phyloP scores from a whole-genome alignment of 1,284 basidiomycete species.

The Sanguinoderma infundibulare region DNA sequence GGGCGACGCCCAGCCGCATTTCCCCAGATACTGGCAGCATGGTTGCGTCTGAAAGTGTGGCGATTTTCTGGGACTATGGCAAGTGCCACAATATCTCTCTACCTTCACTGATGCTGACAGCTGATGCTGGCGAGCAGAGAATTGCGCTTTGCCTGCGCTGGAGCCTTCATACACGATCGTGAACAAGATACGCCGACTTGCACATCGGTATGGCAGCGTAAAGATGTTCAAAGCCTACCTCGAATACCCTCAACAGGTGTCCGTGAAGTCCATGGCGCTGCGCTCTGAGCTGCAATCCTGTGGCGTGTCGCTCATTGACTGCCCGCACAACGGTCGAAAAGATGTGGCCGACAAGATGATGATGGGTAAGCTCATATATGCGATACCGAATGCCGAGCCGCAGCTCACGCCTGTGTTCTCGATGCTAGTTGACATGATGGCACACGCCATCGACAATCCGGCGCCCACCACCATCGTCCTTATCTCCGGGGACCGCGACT shows the following conservation, averaged over 20 bases:
- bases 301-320: constrained; percentile 47
- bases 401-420: not conserved
- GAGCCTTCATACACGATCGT: constrained; percentile 45
- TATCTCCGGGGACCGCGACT: constrained; percentile 62
- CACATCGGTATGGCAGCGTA: constrained; percentile 33
- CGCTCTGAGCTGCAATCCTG: constrained; percentile 50
- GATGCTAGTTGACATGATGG: constrained; percentile 58
- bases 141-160: constrained; percentile 52
- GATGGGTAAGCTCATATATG: constrained; percentile 29
- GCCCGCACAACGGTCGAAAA: constrained; percentile 46
- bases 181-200: constrained; percentile 32
- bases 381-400: not conserved
- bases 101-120: not conserved
- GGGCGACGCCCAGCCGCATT: not conserved
- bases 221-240: constrained; percentile 53
- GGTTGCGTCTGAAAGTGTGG: constrained; percentile 37
- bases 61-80: constrained; percentile 71
- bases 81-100: constrained; percentile 23
- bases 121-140: constrained; percentile 45
- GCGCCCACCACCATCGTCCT: constrained; percentile 53
- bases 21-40: not conserved
- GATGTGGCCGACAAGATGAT: constrained; percentile 49
- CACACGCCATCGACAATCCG: constrained; percentile 57
- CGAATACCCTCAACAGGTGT: constrained; percentile 41
- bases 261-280: constrained; percentile 40